Evolutionary conservation across 257 asterid species (phyloP).

Genomic region (Vinca minor): DNA sequence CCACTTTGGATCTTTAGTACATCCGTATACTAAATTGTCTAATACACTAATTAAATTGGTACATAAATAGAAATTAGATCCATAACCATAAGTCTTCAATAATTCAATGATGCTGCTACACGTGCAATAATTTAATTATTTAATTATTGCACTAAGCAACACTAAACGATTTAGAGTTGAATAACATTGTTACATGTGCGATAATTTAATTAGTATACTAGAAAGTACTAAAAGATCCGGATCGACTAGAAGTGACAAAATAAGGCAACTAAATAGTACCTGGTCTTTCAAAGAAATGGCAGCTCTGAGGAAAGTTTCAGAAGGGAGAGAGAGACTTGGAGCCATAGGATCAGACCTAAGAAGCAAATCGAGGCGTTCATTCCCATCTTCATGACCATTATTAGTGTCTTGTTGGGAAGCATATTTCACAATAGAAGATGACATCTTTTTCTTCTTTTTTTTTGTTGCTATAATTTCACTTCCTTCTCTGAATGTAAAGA

Average conservation of each 20-base stretch:
- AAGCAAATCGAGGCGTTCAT: conserved; percentile 34
- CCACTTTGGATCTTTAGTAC: too few species aligned
- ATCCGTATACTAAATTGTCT: too few species aligned
- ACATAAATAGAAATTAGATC: too few species aligned
- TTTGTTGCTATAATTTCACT: background rate
- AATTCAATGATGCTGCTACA: too few species aligned
- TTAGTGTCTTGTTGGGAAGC: conserved; percentile 36
- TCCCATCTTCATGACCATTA: conserved; percentile 38
- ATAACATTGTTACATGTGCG: too few species aligned
- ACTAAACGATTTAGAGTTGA: too few species aligned
- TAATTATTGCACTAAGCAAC: too few species aligned
- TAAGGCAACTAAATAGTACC: conserved; percentile 22
- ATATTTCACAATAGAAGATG: conserved; percentile 38
- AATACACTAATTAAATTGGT: too few species aligned
- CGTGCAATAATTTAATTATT: too few species aligned
- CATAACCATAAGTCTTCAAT: too few species aligned
- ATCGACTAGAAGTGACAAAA: background rate
- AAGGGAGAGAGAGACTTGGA: conserved; percentile 28
- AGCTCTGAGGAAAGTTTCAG: conserved; percentile 43
- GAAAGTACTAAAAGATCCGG: too few species aligned
- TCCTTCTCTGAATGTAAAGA: background rate
- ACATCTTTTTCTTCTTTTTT: conserved; percentile 32
- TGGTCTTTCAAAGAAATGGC: conserved; percentile 59
- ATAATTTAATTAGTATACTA: too few species aligned
- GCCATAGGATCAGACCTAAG: conserved; percentile 29